Evolutionary conservation across 2,329 filamentous ascomycete genomes (phyloP), one percentile per base, ranked within the genome.

Genomic region (Lecanicillium sp.): DNA sequence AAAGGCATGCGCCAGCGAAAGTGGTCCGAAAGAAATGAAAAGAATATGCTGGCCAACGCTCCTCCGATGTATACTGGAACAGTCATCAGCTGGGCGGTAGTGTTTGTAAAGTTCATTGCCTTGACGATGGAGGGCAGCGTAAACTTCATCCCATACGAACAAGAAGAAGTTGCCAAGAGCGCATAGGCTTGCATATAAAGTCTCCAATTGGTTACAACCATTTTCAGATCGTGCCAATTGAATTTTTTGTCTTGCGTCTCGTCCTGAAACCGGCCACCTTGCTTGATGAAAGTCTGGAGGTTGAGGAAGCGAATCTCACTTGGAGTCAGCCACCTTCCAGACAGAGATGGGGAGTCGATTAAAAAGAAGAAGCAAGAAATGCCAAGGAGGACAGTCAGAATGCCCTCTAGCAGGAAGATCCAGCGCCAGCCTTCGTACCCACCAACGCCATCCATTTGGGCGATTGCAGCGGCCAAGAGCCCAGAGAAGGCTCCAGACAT

Each of bases 11-110:
- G 69, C 51, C 73, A 68, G 16, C 68, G 62, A 2, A 77, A 84
- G 4, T 73, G 69, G 51, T 87, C 83, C 0, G 80, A 80, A 5
- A 80, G 52, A 48, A 68, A 82, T 2, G 82, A 80, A 28, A 84
- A 64, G 1, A 62, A 36, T 3, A 87, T 63, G 0, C 82, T 85
- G 1, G 83, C 48, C 3, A 81, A 58, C 0, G 78, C 78, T 0
- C 78, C 83, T 0, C 70, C 71, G 1, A 78, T 71, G 42, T 76
- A 78, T 0, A 73, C 72, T 0, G 74, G 73, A 1, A 75, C 71
- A 1, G 74, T 75, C 52, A 75, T 70, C 8, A 57, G 41, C 42
- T 56, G 39, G 13, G 54, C 54, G 13, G 47, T 49, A 7, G 52
- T 18, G 14, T n/a, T 11, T n/a, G 25, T 33, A n/a, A 32, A 18